Evolutionary conservation across 805 yeast species (phyloP).

Genomic region (Saturnispora gosingensis): DNA sequence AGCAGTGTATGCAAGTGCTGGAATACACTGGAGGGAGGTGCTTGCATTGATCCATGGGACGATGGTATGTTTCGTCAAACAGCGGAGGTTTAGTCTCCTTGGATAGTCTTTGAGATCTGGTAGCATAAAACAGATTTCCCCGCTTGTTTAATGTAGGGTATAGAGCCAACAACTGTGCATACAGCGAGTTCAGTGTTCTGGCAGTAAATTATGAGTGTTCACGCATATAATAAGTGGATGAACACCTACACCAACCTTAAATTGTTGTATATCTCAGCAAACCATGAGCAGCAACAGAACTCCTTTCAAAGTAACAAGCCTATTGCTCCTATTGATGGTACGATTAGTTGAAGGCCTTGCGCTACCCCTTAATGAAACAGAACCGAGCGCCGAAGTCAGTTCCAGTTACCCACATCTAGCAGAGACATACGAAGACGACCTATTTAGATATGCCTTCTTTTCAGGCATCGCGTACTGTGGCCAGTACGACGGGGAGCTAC

Average conservation of each 20-base stretch:
- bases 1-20: neutral
- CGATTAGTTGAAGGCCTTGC: neutral
- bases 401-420: neutral
- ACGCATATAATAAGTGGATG: neutral
- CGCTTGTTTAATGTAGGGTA: neutral
- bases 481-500: neutral
- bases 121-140: neutral
- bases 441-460: neutral
- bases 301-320: neutral
- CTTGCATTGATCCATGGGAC: too few species aligned
- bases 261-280: neutral
- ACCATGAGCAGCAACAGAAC: neutral
- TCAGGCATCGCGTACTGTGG: conserved; percentile 1
- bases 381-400: neutral
- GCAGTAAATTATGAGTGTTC: neutral
- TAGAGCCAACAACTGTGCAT: neutral
- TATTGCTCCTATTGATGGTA: neutral
- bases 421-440: neutral
- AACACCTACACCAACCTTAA: too few species aligned
- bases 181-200: neutral
- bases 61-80: neutral
- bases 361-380: neutral
- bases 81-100: neutral
- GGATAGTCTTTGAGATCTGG: neutral
- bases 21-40: too few species aligned